Base-by-base conservation (phyloP, 352 stramenopile genomes). In the Pythium guiyangense region DNA sequence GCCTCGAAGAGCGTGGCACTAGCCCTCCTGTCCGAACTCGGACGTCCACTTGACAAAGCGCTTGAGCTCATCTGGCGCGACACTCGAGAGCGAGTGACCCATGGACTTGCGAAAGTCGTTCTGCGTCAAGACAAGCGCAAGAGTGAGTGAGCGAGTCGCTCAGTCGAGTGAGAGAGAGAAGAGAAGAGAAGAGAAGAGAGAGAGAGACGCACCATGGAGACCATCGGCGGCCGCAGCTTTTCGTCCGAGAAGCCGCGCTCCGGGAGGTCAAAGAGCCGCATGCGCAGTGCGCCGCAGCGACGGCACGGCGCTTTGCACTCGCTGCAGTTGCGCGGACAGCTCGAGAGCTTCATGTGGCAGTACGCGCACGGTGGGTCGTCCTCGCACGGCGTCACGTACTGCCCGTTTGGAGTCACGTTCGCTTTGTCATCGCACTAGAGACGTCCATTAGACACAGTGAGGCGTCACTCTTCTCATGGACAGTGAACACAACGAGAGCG, bases 21-120 rank as follows among this genome's bases (percentile, higher is more conserved):
- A 97, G 35, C 98, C 97, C 67, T 99, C 97, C 74, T 99, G 93
- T 47, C 98, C 98, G 85, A 99, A 99, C 71, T 99, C 88, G 34
- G 93, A 88, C 8, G 98, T 99, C 98, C 98, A 99, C 60, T 99
- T 96, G 18, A 96, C 79, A 64, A 99, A 99, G 29, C 94, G 84
- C 52, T 95, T 86, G 44, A 99, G 86, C 71, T 99, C 98, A 17
- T 98, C 94, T 37, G 82, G 63, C 9, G 95, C 96, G n/a, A 99
- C 97, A 51, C 96, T 98, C 2, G 88, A 93, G 45, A 96, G 84
- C 4, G 90, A 97, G 71, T 98, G 94, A 55, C 92, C 84, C 69
- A 99, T 79, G 18, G 98, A 95, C 54, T 84, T 88, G 59, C 96
- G 80, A 73, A 99, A 99, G 74, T 99, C 97, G 49, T 82, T 87